These are phyloP conservation scores for Wickerhamomyces sp. DNA, from an alignment of 1,139 yeast species.

Conservation along the genomic window DNA sequence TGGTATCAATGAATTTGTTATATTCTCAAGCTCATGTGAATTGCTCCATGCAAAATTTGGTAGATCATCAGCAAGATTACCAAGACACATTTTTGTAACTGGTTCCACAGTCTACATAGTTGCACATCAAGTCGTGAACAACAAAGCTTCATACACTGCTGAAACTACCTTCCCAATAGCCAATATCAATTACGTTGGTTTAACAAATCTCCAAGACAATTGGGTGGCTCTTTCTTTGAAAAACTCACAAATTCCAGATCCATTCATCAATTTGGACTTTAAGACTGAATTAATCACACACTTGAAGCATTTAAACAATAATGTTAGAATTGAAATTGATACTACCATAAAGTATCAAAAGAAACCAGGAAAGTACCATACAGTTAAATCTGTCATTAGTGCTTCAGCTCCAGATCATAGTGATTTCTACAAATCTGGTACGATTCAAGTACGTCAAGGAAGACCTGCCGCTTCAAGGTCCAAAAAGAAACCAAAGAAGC, in stretches of 20 bases:
- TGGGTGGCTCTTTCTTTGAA: slow-evolving; percentile 79
- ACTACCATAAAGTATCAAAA: slow-evolving; percentile 78
- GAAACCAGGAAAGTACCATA: slow-evolving; percentile 80
- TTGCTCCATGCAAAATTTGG: slow-evolving; percentile 83
- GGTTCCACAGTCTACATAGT: slow-evolving; percentile 58
- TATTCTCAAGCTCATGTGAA: slow-evolving; percentile 82
- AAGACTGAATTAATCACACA: slow-evolving; percentile 88
- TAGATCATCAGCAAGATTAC: slow-evolving; percentile 77
- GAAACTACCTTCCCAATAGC: slow-evolving; percentile 64
- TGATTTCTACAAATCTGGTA: slow-evolving; percentile 84
- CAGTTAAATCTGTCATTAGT: slow-evolving; percentile 64
- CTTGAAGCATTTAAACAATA: slow-evolving; percentile 58
- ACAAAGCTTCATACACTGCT: slow-evolving; percentile 59
- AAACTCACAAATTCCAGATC: slow-evolving; percentile 65
- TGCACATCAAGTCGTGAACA: slow-evolving; percentile 68
- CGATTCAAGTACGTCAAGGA: slow-evolving; percentile 79
- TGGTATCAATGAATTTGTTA: slow-evolving; percentile 65
- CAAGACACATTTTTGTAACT: slow-evolving; percentile 71
- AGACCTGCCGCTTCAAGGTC: slow-evolving; percentile 67
- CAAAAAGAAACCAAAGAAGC: slow-evolving; percentile 65
- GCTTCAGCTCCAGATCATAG: slow-evolving; percentile 56
- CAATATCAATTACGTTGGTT: slow-evolving; percentile 57
- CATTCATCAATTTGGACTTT: slow-evolving; percentile 72
- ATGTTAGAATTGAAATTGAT: slow-evolving; percentile 61
- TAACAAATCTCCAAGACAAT: slow-evolving; percentile 82